Base-by-base conservation (phyloP, 768 basidiomycete species). In the Boletus edulis region DNA sequence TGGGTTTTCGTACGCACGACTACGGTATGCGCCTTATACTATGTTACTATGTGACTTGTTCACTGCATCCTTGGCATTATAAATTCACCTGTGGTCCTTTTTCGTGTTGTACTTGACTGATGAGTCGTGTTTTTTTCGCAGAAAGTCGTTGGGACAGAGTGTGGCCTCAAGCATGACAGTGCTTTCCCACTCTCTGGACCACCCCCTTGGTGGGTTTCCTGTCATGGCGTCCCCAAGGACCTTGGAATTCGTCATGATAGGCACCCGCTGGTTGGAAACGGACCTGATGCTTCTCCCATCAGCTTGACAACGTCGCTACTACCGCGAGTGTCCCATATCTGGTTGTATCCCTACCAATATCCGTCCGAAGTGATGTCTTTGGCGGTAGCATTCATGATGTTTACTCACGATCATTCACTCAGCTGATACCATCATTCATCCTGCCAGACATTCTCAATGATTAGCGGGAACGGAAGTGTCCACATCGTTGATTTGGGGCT, bases 131-230 rank as follows among this genome's bases (percentile, higher is more conserved):
- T 7, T 22, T n/a, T 12, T 2, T 27, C 14, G 17, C 57, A 69
- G 68, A 50, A 59, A n/a, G 49, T 47, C 5, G 27, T 4, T 35
- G 57, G 18, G 57, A 56, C 31, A 51, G 48, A 39, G 49, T 56
- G 4, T 51, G 45, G 49, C 15, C 54, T 56, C 20, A 14, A 29
- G 7, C 50, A 58, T 18, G 17, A 1, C 4, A 59, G 45, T 4
- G 37, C 52, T 1, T 12, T 44, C 14, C 50, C 41, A 4, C 41
- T 59, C 20, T 31, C 52, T 9, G 50, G 4, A 56, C 37, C 0
- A 35, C 9, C 12, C 13, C 8, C 44, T 44, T 37, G 50, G 57
- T 13, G 35, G 11, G 14, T 49, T 51, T 14, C 49, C 41, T 20
- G 53, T 40, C 1, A 39, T 58, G 54, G 49, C n/a, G n/a, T n/a